Evolutionary conservation across 164 flowering plant species (phyloP).

Genomic region (Hamamelis virginiana): DNA sequence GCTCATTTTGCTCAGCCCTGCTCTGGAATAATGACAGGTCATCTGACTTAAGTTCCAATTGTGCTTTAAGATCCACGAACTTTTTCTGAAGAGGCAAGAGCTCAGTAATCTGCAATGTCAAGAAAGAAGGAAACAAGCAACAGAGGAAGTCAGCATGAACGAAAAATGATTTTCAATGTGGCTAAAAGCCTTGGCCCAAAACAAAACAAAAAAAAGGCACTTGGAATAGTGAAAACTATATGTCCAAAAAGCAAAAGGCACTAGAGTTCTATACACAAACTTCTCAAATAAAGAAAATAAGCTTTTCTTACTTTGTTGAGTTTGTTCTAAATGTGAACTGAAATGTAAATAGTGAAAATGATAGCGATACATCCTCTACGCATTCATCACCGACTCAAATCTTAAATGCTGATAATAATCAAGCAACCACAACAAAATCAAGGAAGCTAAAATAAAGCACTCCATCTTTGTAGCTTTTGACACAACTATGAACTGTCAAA

Average conservation of each 20-base stretch:
- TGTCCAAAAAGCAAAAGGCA: neutral
- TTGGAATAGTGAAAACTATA: neutral
- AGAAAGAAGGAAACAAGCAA: slow-evolving; percentile 1
- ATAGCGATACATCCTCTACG: too few species aligned
- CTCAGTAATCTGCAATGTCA: slow-evolving; percentile 62
- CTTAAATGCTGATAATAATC: neutral
- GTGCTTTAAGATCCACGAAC: slow-evolving; percentile 67
- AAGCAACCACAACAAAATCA: neutral
- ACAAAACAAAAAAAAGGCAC: neutral
- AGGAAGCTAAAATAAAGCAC: neutral
- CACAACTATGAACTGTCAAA: too few species aligned
- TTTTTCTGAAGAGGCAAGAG: slow-evolving; percentile 77
- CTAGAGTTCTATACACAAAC: neutral
- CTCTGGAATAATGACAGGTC: slow-evolving; percentile 78
- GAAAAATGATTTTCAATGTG: neutral
- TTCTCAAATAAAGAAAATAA: neutral
- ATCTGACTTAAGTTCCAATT: slow-evolving; percentile 78
- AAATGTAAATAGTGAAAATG: neutral
- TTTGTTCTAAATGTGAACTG: neutral
- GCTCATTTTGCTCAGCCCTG: slow-evolving; percentile 96
- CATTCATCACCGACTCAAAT: neutral
- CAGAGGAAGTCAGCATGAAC: neutral
- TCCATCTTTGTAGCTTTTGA: too few species aligned
- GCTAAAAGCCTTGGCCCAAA: neutral
- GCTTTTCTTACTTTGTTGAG: neutral